Percentiles rank a stretch among this genome's conserved stretches.
Evolutionary conservation across 345 rosid genomes (phyloP).

Genomic region (Cardiospermum halicacabum): DNA sequence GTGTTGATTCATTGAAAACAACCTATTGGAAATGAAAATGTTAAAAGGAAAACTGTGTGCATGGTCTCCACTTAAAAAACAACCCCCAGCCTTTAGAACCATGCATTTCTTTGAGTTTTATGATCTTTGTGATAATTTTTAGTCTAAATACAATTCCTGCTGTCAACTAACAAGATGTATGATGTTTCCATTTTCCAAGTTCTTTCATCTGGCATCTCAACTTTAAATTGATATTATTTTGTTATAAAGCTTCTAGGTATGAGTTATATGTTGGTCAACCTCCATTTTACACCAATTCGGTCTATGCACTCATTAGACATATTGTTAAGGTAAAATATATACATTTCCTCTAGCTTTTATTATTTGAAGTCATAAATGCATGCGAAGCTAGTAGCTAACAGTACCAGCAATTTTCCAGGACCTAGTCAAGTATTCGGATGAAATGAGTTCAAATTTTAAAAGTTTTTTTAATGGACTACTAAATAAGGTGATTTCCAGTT

Average conservation of each 20-base stretch:
- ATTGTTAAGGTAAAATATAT: constrained; percentile 73
- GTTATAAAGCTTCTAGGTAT: constrained; percentile 52
- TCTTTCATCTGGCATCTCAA: neutral
- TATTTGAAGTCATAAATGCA: constrained; percentile 12
- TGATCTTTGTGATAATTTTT: too few relatives aligned
- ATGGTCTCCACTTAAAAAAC: too few relatives aligned
- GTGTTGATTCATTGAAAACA: too few relatives aligned
- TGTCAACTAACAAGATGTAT: too few relatives aligned
- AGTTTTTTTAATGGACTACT: constrained; percentile 95
- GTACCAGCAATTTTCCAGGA: constrained; percentile 51
- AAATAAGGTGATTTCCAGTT: constrained; percentile 54
- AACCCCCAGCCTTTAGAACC: too few relatives aligned
- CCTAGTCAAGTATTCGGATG: constrained; percentile 93
- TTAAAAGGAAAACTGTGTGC: too few relatives aligned
- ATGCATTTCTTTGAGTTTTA: too few relatives aligned
- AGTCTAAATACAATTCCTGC: too few relatives aligned
- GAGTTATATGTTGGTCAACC: constrained; percentile 97
- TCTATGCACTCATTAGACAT: constrained; percentile 92
- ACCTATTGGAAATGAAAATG: too few relatives aligned
- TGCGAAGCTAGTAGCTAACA: constrained; percentile 31
- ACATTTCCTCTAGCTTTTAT: neutral
- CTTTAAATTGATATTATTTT: constrained; percentile 10
- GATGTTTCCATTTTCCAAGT: too few relatives aligned
- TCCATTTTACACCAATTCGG: constrained; percentile 97
- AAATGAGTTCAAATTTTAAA: constrained; percentile 78